Conservation (phyloP, 2,329 filamentous ascomycete genomes). For the Cordyceps cateniannulata region DNA sequence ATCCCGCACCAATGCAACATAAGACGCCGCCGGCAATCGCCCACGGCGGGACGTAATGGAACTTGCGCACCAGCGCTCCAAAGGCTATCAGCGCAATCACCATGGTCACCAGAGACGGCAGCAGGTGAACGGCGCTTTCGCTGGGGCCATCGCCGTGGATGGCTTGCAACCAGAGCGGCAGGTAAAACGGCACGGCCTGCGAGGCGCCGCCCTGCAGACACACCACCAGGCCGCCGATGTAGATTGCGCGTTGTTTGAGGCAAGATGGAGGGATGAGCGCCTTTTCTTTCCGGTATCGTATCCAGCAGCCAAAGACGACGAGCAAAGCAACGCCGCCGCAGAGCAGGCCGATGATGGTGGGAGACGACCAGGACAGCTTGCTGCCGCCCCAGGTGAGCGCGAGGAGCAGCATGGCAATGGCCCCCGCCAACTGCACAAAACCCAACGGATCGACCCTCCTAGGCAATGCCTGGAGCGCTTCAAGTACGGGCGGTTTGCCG, state of each 20-base stretch:
- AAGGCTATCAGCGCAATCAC: neutral
- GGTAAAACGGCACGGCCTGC: constrained; percentile 4
- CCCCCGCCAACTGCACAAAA: constrained; percentile 36
- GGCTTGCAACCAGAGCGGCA: constrained; percentile 10
- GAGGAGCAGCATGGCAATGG: constrained; percentile 39
- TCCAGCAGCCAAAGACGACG: neutral
- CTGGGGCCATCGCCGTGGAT: constrained; percentile 1
- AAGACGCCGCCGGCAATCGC: constrained; percentile 1
- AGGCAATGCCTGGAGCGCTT: neutral
- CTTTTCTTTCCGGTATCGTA: neutral
- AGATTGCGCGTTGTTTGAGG: neutral
- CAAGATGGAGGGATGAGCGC: constrained; percentile 1
- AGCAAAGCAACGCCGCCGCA: constrained; percentile 11
- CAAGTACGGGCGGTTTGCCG: neutral
- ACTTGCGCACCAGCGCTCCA: neutral
- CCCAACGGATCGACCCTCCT: constrained; percentile 29
- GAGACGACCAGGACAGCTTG: constrained; percentile 38
- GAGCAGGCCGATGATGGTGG: constrained; percentile 35
- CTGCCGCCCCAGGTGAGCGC: constrained; percentile 27
- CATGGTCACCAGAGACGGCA: neutral
- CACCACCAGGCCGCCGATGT: neutral
- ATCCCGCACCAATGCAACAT: neutral
- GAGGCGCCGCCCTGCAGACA: constrained; percentile 9
- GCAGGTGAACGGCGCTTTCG: constrained; percentile 5
- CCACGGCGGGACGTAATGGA: neutral